Percentiles rank a stretch among this genome's conserved stretches.
These are phyloP conservation scores for Suhomyces terraborum DNA, from an alignment of 1,139 yeast species.

Conservation along the genomic window DNA sequence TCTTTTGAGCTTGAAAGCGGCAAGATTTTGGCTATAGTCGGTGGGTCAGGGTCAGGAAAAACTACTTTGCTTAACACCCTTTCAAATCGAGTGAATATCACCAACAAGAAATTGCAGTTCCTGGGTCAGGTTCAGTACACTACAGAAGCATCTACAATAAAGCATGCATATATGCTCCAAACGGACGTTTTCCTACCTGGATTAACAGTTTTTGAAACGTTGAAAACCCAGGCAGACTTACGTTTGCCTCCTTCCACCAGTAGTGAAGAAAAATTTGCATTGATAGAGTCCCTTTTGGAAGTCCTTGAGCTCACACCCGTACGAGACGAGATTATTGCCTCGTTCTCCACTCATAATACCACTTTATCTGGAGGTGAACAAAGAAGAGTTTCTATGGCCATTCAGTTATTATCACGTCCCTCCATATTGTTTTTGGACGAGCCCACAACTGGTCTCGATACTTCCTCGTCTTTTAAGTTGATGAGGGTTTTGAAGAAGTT, in stretches of 20 bases:
- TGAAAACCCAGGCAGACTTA: constrained; percentile 69
- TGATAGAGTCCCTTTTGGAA: constrained; percentile 60
- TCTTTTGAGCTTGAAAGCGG: constrained; percentile 58
- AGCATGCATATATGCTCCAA: constrained; percentile 74
- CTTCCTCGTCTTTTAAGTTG: constrained; percentile 69
- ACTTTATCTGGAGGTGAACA: constrained; percentile 82
- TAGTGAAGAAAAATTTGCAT: constrained; percentile 39
- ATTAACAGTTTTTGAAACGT: constrained; percentile 69
- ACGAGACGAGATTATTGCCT: constrained; percentile 56
- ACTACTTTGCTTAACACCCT: constrained; percentile 76
- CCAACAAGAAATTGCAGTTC: constrained; percentile 34
- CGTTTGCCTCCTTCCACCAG: constrained; percentile 51
- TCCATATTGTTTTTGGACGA: constrained; percentile 79
- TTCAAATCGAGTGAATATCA: constrained; percentile 56
- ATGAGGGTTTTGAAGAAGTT: constrained; percentile 62
- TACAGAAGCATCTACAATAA: constrained; percentile 13
- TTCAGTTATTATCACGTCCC: constrained; percentile 76
- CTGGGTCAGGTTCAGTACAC: constrained; percentile 31
- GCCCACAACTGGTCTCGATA: constrained; percentile 88
- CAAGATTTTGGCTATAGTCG: constrained; percentile 68
- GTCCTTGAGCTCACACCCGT: constrained; percentile 66
- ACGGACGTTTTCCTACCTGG: constrained; percentile 74
- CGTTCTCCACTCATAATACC: constrained; percentile 47
- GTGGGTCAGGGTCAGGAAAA: constrained; percentile 88
- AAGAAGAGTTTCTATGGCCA: constrained; percentile 74